Conservation (phyloP, 148 eudicot genomes). For the Rhododendron williamsianum region DNA sequence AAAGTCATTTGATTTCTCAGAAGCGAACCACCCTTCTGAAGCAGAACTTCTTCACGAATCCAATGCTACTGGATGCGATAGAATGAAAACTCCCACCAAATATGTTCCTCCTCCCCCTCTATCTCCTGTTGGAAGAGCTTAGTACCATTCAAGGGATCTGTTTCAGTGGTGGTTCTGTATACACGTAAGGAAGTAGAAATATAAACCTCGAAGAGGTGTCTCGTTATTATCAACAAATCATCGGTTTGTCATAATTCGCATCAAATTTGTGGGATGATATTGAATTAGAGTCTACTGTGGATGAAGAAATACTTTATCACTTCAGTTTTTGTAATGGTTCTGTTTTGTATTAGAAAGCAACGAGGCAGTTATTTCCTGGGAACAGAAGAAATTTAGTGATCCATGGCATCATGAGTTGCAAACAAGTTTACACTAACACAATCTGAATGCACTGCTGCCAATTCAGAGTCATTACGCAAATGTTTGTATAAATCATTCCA, state of each 20-base stretch:
- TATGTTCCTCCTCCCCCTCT: conserved; percentile 52
- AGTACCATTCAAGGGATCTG: conserved; percentile 4
- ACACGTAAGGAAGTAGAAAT: conserved; percentile 4
- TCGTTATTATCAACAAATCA: background rate
- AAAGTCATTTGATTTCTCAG: conserved; percentile 26
- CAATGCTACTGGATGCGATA: background rate
- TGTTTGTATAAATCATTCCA: background rate
- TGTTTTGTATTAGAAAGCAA: background rate
- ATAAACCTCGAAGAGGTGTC: conserved; percentile 21
- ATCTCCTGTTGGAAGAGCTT: conserved; percentile 79
- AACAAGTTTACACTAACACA: background rate
- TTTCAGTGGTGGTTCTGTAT: background rate
- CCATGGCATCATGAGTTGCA: background rate
- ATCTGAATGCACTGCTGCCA: background rate
- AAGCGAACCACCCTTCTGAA: conserved; percentile 17
- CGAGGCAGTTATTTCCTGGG: background rate
- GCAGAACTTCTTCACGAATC: conserved; percentile 13
- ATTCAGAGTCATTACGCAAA: background rate
- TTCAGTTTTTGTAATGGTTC: background rate
- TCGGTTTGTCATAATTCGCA: background rate
- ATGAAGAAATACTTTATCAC: background rate
- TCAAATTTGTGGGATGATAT: background rate
- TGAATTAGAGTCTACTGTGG: background rate
- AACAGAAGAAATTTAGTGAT: background rate
- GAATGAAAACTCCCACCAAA: conserved; percentile 26